Base-by-base conservation (phyloP, 805 yeast genomes). In the Kazachstania viticola region DNA sequence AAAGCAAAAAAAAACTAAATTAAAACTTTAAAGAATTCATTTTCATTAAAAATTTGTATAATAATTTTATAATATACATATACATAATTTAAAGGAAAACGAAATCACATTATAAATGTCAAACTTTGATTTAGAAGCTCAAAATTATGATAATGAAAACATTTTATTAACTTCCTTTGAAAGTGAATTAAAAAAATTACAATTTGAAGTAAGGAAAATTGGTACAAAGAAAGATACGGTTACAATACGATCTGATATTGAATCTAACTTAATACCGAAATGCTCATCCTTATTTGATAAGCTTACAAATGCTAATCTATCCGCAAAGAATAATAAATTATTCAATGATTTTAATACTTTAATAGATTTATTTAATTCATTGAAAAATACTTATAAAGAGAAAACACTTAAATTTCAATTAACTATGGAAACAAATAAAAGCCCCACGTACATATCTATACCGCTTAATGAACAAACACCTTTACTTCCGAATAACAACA, bases 301-400 rank as follows among this genome's bases (percentile, higher is more conserved):
- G 16, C 40, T 46, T 14, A 35, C 37, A 11, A 37, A 26, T 5
- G 30, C 33, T 7, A 27, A 16, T 7, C 12, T 29, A 3, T 11
- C 17, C 5, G 32, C 35, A 14, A 37, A 39, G n/a, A n/a, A n/a
- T 4, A 37, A 41, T 14, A 67, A 79, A 35, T 51, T 81, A 14
- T 58, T 62, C 12, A 61, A 61, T 15, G 88, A 81, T 50, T 74
- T 71, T 42, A 61, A 61, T 19, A 66, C 63, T 14, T 61, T 79
- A 14, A 65, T 68, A 38, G 56, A 56, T 27, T 67, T 55, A 48
- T 73, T 59, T 51, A 64, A 51, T 19, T 40, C 48, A 15, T 42
- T 69, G 9, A 60, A 65, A 39, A 54, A 70, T 19, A 50, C 59
- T 6, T 77, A 75, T 40, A 58, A 61, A 14, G 79, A 69, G 29